phyloP scores from a whole-genome alignment of 148 eudicot species.

The Spergularia marina region DNA sequence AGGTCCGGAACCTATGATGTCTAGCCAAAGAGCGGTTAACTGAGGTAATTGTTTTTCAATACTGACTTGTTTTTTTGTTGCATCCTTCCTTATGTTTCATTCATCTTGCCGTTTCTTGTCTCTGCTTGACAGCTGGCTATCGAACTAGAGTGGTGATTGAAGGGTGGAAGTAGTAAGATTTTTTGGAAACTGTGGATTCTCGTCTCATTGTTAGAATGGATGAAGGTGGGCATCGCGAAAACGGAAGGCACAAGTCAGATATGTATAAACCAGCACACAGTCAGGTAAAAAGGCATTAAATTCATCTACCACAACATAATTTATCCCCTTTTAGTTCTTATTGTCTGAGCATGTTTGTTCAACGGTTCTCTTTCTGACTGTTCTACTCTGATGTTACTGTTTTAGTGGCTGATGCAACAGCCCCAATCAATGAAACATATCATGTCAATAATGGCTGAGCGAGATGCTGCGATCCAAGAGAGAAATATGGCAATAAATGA shows the following conservation, averaged over 20 bases:
- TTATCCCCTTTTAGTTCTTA: not conserved
- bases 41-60: not conserved
- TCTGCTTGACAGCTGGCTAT: not conserved
- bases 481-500: slow-evolving; percentile 82
- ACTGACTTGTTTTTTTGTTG: not conserved
- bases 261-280: slow-evolving; percentile 62
- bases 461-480: slow-evolving; percentile 96
- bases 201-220: slow-evolving; percentile 47
- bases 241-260: slow-evolving; percentile 74
- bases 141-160: slow-evolving; percentile 4
- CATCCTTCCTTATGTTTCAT: not conserved
- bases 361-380: not conserved
- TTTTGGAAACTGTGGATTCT: not conserved
- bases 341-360: not conserved
- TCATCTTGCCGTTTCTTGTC: slow-evolving; percentile 2
- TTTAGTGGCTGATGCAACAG: slow-evolving; percentile 94
- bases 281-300: slow-evolving; percentile 51
- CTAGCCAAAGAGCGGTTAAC: not conserved
- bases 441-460: slow-evolving; percentile 91
- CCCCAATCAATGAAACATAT: slow-evolving; percentile 94
- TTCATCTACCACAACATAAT: not conserved
- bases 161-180: slow-evolving; percentile 8
- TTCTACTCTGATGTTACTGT: not conserved
- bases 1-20: slow-evolving; percentile 10
- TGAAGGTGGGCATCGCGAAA: slow-evolving; percentile 77